Evolutionary conservation across 495 filamentous ascomycete species (phyloP).

Genomic region (Penicillium ochrochloron): DNA sequence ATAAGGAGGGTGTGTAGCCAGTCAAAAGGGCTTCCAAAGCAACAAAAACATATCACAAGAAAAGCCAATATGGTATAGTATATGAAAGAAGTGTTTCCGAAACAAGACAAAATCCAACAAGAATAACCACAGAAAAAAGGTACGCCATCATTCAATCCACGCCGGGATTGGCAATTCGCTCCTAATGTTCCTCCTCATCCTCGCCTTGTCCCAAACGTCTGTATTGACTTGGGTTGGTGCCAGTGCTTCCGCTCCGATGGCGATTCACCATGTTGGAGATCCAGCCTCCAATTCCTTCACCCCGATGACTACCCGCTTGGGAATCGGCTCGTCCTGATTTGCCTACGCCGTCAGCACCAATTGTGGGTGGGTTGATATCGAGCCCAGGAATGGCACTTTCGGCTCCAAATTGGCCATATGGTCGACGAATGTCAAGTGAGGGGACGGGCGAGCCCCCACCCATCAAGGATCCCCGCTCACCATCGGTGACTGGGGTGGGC

Average conservation of each 20-base stretch:
- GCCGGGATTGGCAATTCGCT: neutral
- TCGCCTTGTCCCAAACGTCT: constrained; percentile 69
- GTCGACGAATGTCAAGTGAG: constrained; percentile 71
- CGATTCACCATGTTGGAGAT: constrained; percentile 66
- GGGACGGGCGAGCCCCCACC: constrained; percentile 74
- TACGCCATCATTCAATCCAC: neutral
- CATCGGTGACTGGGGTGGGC: constrained; percentile 70
- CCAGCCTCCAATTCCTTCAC: constrained; percentile 70
- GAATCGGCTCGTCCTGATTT: constrained; percentile 46
- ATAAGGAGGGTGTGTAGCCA: neutral
- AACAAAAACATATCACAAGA: neutral
- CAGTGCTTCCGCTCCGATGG: constrained; percentile 51
- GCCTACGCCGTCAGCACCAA: constrained; percentile 47
- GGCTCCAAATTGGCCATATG: constrained; percentile 52
- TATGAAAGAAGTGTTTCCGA: neutral
- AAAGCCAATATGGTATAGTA: constrained; percentile 1
- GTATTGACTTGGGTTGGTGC: constrained; percentile 59
- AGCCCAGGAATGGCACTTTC: constrained; percentile 72
- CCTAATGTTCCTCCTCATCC: constrained; percentile 39
- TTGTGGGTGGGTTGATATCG: constrained; percentile 71
- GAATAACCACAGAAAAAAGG: neutral
- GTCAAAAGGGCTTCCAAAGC: neutral
- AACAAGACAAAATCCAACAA: neutral
- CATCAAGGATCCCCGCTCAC: constrained; percentile 77
- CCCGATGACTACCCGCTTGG: constrained; percentile 34